Base-by-base conservation (phyloP, 805 yeast genomes). In the Metschnikowia cerradonensis region DNA sequence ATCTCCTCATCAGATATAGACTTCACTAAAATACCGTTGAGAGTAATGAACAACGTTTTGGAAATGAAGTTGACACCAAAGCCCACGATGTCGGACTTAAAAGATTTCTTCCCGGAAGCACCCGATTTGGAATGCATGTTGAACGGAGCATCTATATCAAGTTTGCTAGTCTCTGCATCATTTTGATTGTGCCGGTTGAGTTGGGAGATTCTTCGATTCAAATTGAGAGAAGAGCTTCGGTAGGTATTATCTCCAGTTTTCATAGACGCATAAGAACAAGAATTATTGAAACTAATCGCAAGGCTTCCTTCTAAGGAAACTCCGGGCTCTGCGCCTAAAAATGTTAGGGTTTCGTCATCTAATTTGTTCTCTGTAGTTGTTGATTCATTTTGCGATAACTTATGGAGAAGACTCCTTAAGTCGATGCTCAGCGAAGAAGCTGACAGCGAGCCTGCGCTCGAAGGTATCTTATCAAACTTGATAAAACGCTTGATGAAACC, bases 51-150 rank as follows among this genome's bases (percentile, higher is more conserved):
- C 2, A 89, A 76, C 0, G 82, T 68, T 39, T 80, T 77, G 38
- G 79, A 80, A 14, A 78, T 71, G 58, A 80, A 86, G 68, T 90
- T 86, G 22, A 90, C 76, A 4, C 97, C 97, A 66, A 91, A 86
- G 0, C 97, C 97, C 54, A 91, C 76, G 2, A 79, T 72, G 65
- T 90, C 96, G 20, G 67, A 61, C 31, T 63, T 67, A 38, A 77
- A 74, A 1, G 74, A 73, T 46, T 70, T 75, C 22, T 66, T 70
- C 40, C 69, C 70, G 10, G 45, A 45, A 7, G 49, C 38, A 17
- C 42, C 52, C 14, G 37, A 19, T 13, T 48, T 45, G 6, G 56
- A 47, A 35, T 61, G 57, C 4, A 73, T 69, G 22, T 62, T 60
- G 50, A 73, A 66, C 2, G 73, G 66, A 1, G 72, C 64, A 10